Evolutionary conservation across 768 basidiomycete genomes (phyloP).

Genomic region (Gymnopilus dilepis): DNA sequence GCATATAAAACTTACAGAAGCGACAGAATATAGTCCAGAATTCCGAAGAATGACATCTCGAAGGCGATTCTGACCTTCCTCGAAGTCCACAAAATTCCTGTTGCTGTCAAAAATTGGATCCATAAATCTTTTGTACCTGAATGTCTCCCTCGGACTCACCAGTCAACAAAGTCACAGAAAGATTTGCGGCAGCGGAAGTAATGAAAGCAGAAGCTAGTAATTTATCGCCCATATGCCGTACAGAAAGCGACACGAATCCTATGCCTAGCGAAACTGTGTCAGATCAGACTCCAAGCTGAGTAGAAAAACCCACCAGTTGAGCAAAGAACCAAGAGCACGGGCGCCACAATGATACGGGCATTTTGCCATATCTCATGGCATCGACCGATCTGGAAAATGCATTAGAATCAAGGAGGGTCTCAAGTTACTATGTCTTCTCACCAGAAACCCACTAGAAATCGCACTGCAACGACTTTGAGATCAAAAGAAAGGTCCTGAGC

Average conservation of each 20-base stretch:
- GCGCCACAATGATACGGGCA: constrained; percentile 22
- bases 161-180: constrained; percentile 28
- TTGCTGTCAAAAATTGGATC: constrained; percentile 16
- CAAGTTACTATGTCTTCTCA: constrained; percentile 1
- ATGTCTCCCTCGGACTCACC: constrained; percentile 14
- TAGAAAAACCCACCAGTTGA: constrained; percentile 18
- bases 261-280: constrained; percentile 16
- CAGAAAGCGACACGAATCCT: constrained; percentile 23
- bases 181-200: constrained; percentile 27
- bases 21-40: constrained; percentile 17
- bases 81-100: constrained; percentile 26
- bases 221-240: constrained; percentile 22
- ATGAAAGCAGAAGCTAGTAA: constrained; percentile 27
- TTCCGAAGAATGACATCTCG: constrained; percentile 12
- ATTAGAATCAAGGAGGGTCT: not conserved
- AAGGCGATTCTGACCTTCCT: constrained; percentile 22
- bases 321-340: constrained; percentile 20
- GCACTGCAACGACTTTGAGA: constrained; percentile 13
- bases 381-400: constrained; percentile 21
- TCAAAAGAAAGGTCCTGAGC: not conserved
- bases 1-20: constrained; percentile 17
- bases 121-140: not conserved
- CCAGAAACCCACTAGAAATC: constrained; percentile 27
- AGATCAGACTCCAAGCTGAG: not conserved
- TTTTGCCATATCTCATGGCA: constrained; percentile 26